phyloP scores from a whole-genome alignment of 305 asterid genomes.

The Fraxinus baroniana region DNA sequence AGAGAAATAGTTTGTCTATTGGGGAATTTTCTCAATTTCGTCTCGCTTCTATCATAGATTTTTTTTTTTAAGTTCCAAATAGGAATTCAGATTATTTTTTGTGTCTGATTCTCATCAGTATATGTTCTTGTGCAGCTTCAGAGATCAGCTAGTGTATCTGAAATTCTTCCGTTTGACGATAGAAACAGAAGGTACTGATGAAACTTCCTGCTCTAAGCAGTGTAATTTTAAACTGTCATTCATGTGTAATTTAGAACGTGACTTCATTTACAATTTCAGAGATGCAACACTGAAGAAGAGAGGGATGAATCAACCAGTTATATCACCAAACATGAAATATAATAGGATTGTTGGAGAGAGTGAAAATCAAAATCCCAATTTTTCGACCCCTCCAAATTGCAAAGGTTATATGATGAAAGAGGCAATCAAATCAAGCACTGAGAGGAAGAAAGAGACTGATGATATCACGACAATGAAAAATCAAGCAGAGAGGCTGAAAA shows the following conservation, averaged over 20 bases:
- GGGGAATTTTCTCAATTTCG: not conserved
- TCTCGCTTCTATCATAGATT: not conserved
- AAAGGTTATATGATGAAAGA: constrained; percentile 49
- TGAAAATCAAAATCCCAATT: constrained; percentile 75
- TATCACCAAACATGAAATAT: constrained; percentile 33
- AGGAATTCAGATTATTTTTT: not conserved
- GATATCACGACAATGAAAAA: constrained; percentile 31
- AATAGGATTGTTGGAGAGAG: constrained; percentile 44
- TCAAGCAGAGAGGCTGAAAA: constrained; percentile 61
- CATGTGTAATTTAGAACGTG: not conserved
- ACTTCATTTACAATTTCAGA: constrained; percentile 37
- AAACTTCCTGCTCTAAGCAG: not conserved
- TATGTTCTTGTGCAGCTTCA: constrained; percentile 40
- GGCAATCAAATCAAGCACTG: constrained; percentile 58
- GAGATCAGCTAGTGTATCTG: constrained; percentile 61
- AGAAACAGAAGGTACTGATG: constrained; percentile 55
- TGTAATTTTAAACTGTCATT: not conserved
- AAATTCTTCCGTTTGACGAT: constrained; percentile 62
- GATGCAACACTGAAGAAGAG: constrained; percentile 74
- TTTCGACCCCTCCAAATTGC: constrained; percentile 50
- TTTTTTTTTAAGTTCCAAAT: not conserved
- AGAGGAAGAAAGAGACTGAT: constrained; percentile 46
- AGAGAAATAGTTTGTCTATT: not conserved
- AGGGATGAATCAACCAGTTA: constrained; percentile 44
- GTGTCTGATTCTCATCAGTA: constrained; percentile 9